Base-by-base conservation (phyloP, 495 filamentous ascomycete species). In the Hapsidospora chrysogenum region DNA sequence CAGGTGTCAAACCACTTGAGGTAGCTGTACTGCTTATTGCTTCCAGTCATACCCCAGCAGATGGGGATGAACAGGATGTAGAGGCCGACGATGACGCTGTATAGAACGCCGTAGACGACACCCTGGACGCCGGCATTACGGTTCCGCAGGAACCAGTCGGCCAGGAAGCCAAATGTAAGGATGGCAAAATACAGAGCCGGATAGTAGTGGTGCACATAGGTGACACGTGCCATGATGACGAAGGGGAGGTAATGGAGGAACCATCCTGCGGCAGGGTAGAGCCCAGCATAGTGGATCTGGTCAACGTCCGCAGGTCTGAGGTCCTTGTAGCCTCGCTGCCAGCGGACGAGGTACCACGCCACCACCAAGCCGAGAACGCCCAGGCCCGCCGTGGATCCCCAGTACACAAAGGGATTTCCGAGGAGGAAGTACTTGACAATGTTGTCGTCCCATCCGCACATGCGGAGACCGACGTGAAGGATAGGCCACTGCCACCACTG, bases 401-500 rank as follows among this genome's bases (percentile, higher is more conserved):
- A 96, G 66, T 97, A 97, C 30, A 96, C 81, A 33, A 87, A 54
- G 5, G 89, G 89, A 57, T 97, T 97, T 41, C 89, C 89, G 38
- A 97, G 81, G 33, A 97, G 74, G 66, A 94, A 96, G 61, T 97
- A 97, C 55, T 97, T 97, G 56, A 93, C 72, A 36, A 83, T 85
- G 46, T 74, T 72, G 47, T 95, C 85, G 45, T 95, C 89, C 89
- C 89, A 97, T 46, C 85, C 79, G 58, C 89, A 97, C 89, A 97
- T 97, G 38, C 89, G 78, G 36, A 97, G 66, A 37, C 89, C 89
- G 38, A 97, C 89, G 51, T 96, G 65, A 19, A 97, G 68, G 43
- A 97, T 74, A 17, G 89, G 89, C 89, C 89, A 97, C 56, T 97
- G 87, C 89, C 89, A 97, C 63, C 86, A 93, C 38, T 85, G 70